Percentiles rank a stretch among this genome's conserved stretches.
These are phyloP conservation scores for Osmanthus fragrans DNA, from an alignment of 257 asterid species.

Conservation along the genomic window DNA sequence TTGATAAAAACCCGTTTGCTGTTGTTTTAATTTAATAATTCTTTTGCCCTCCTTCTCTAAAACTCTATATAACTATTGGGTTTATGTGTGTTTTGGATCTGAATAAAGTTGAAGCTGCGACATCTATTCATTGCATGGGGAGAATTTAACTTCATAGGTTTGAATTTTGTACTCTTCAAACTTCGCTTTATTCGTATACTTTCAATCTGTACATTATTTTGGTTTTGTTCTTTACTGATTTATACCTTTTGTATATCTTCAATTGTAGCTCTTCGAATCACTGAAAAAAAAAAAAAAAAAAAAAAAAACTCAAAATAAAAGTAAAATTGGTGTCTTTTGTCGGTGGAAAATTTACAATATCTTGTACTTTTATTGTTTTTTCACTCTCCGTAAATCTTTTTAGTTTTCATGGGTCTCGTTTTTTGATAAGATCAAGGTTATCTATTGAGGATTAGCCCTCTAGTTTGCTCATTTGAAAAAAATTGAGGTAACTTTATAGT, in stretches of 20 bases:
- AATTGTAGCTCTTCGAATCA: constrained; percentile 30
- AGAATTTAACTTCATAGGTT: constrained; percentile 22
- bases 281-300: constrained; percentile 15
- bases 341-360: constrained; percentile 32
- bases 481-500: not conserved
- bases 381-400: constrained; percentile 20
- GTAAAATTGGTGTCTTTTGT: constrained; percentile 24
- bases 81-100: constrained; percentile 34
- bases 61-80: constrained; percentile 5
- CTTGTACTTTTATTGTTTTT: constrained; percentile 2
- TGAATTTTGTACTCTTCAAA: constrained; percentile 18
- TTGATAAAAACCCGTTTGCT: constrained; percentile 33
- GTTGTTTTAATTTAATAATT: not conserved
- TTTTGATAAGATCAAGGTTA: not conserved
- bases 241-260: constrained; percentile 21
- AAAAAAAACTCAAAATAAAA: constrained; percentile 17
- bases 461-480: constrained; percentile 2
- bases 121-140: constrained; percentile 9
- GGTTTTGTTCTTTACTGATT: constrained; percentile 5
- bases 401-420: constrained; percentile 5
- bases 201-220: constrained; percentile 2
- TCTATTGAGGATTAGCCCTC: not conserved
- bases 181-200: constrained; percentile 6
- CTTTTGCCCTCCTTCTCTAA: not conserved
- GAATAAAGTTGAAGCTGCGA: constrained; percentile 26